Base-by-base conservation (phyloP, 768 basidiomycete genomes). In the Trametes coccinea region DNA sequence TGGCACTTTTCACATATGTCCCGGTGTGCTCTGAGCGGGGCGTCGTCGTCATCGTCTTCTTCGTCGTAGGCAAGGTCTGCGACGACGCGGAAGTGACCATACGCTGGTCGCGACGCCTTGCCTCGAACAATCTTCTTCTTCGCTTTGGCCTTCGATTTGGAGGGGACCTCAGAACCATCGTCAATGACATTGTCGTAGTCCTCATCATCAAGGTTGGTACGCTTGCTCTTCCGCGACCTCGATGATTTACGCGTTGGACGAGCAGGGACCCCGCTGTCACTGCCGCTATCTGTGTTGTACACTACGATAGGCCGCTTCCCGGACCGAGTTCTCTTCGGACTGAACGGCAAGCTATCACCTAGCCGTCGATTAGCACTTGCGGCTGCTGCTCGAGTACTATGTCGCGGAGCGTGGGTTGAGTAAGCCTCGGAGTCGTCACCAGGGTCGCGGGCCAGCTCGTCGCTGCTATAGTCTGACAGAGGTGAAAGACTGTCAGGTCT, bases 1-100 rank as follows among this genome's bases (percentile, higher is more conserved):
- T 84, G 83, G 62, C 91, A 93, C 70, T 85, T 93, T 70, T 92
- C 90, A 71, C 91, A 93, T 0, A 81, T 72, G 46, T 73, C 64
- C 49, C 89, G 80, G 73, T 93, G 91, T 11, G 72, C 75, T n/a
- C 84, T 74, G 53, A 91, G 75, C 27, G 74, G 75, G n/a, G 74
- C 80, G 3, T 77, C 78, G 34, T 84, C 84, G 33, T 86, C 83
- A 54, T 88, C 85, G 11, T 84, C 82, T 31, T 64, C 53, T 73
- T 76, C 44, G 57, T 81, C 79, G 39, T 73, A 68, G 11, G 76
- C 72, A 16, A 82, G 70, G 63, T 80, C 77, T 5, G 64, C 71
- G 7, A 81, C 73, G 16, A 71, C 65, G 46, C 82, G 79, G 62
- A 84, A 76, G 63, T 73, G 71, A 8, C 83, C 82, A 62, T 83